Base-by-base conservation (phyloP, 2,329 filamentous ascomycete species). In the Orbilia blumenaviensis region DNA sequence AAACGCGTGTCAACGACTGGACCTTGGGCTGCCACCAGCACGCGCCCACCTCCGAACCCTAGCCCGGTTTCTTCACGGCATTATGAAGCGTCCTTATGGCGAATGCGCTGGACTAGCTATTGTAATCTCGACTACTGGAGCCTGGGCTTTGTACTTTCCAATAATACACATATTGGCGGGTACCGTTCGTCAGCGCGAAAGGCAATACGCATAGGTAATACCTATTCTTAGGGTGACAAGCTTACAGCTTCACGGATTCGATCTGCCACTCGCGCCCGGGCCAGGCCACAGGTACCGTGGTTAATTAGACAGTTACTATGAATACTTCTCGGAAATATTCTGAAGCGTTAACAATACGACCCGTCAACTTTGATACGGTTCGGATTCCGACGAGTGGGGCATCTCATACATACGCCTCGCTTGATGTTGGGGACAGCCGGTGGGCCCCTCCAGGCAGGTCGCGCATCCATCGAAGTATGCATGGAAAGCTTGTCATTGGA, bases 1-100 rank as follows among this genome's bases (percentile, higher is more conserved):
- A 76, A 76, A 76, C 72, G 72, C 72, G 72, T 76, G 42, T 69
- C 29, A 61, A 52, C 41, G 62, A 75, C 72, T 72, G 67, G 67
- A 64, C 48, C 58, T 76, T 46, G 58, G 23, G 34, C 36, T 66
- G 41, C 41, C 63, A 54, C 58, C 64, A 76, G 72, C 64, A 76
- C 72, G 72, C 72, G 72, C 72, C 72, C 48, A 41, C 52, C 42
- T 21, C 50, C 50, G 48, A 76, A 66, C 62, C 64, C 71, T 21
- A 42, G 41, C 42, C 63, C 41, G 23, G 42, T 42, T 23, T n/a
- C 18, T 9, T 23, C 42, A 23, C 16, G 18, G 14, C 12, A 7
- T 29, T 56, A n/a, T n/a, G 23, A 60, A 63, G 56, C 56, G 62
- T 66, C 62, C 69, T 54, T 25, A 50, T 46, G 62, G 42, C 38